phyloP scores from a whole-genome alignment of 345 rosid species.

The Rhodamnia rubescens region DNA sequence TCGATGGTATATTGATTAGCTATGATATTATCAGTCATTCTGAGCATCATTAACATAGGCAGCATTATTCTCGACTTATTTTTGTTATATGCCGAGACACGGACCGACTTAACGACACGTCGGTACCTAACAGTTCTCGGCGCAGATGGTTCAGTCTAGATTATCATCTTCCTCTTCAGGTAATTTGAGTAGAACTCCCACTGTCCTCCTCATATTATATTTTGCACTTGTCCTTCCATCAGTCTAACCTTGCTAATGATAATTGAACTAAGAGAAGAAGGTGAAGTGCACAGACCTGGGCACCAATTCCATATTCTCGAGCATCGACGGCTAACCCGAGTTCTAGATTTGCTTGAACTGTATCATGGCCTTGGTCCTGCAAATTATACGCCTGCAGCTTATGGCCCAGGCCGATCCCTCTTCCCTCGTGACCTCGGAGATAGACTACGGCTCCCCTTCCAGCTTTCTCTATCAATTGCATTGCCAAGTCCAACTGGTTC shows the following conservation, averaged over 20 bases:
- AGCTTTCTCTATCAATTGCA: conserved; percentile 55
- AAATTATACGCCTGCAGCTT: conserved; percentile 75
- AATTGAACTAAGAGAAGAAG: not conserved
- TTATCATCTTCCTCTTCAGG: not conserved
- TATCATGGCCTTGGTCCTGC: conserved; percentile 88
- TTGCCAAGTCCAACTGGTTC: conserved; percentile 65
- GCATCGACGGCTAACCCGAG: conserved; percentile 80
- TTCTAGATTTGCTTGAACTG: conserved; percentile 76
- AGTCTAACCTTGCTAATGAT: not conserved
- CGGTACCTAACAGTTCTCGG: not conserved
- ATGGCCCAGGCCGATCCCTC: conserved; percentile 90
- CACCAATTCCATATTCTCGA: conserved; percentile 84
- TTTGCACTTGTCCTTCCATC: not conserved
- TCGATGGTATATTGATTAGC: not conserved
- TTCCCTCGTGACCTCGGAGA: conserved; percentile 88
- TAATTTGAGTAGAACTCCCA: not conserved
- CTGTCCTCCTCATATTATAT: not conserved
- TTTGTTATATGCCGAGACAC: not conserved
- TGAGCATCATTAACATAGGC: not conserved
- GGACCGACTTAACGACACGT: not conserved
- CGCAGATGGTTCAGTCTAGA: not conserved
- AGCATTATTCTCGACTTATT: not conserved
- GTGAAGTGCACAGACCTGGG: conserved; percentile 45
- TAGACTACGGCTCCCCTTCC: conserved; percentile 71
- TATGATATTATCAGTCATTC: not conserved